Evolutionary conservation across 768 basidiomycete genomes (phyloP).

Genomic region (Serendipita vermifera): DNA sequence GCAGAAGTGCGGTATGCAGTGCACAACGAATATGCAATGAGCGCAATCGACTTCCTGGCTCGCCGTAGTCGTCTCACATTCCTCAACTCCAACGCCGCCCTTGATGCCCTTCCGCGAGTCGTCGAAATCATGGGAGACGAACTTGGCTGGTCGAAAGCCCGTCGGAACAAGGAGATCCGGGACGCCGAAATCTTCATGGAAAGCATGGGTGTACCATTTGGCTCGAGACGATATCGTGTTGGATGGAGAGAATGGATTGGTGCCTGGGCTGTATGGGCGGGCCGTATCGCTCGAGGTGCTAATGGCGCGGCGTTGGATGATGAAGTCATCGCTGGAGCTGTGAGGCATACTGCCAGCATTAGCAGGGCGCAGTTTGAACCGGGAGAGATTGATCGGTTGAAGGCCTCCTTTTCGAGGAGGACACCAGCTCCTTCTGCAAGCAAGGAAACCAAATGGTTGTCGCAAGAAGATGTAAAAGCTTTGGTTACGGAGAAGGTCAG

Average conservation of each 20-base stretch:
- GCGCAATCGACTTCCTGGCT: conserved; percentile 85
- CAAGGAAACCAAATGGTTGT: conserved; percentile 24
- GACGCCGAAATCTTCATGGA: conserved; percentile 52
- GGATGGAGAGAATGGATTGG: conserved; percentile 13
- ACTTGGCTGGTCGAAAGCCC: conserved; percentile 55
- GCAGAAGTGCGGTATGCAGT: conserved; percentile 86
- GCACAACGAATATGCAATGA: conserved; percentile 81
- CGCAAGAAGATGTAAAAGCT: conserved; percentile 30
- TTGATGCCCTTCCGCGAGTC: conserved; percentile 72
- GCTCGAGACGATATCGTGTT: conserved; percentile 1
- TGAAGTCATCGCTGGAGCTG: not conserved
- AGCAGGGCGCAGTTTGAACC: conserved; percentile 43
- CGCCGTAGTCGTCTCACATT: conserved; percentile 89
- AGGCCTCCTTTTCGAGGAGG: conserved; percentile 24
- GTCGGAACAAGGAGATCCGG: conserved; percentile 46
- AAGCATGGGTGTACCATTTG: conserved; percentile 64
- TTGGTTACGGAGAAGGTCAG: conserved; percentile 22
- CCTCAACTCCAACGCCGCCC: conserved; percentile 77
- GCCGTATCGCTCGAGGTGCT: not conserved
- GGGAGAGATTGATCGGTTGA: conserved; percentile 35
- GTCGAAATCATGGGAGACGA: conserved; percentile 87
- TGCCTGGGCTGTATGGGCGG: not conserved
- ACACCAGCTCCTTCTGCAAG: conserved; percentile 20
- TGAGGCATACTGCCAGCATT: conserved; percentile 24
- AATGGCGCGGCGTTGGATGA: not conserved